Evolutionary conservation across 306 rosid genomes (phyloP), one percentile per base, ranked within the genome.

Genomic region (Canavalia gladiata): DNA sequence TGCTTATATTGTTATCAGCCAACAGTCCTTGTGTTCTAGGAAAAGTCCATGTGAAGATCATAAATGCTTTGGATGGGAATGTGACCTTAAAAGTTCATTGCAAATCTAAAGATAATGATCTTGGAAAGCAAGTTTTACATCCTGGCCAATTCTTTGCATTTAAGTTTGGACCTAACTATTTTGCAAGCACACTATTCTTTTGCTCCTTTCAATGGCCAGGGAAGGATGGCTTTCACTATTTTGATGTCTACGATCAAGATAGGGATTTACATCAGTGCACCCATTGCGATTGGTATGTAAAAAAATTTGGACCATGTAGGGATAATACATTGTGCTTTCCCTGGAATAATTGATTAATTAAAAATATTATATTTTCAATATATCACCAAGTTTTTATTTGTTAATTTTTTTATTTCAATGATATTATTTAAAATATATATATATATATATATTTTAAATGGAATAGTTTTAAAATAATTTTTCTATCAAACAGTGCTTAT

Each of bases 21-120:
- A 18, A 46, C 28, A 47, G 11, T n/a, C 13, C 35, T 35, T 4
- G 13, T 51, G 25, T 18, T 18, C 25, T 18, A 18, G 76, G 63
- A 2, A 37, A 37, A 13, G 33, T 8, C 0, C 13, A 35, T 51
- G 76, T 57, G 2, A 13, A 0, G 5, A 1, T 75, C 10, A 7
- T 6, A 29, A 75, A 41, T 11, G 4, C 9, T 0, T 59, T 75
- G 46, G 57, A 30, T 11, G 45, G 55, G 0, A 46, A 31, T 31
- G 2, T 7, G 1, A 56, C 43, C 18, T 5, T 75, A 28, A 75
- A 46, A 1, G 7, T 75, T 45, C 79, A 59, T 3, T 75, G 80
- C 45, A 75, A 75, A 59, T 75, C 80, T 4, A 0, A 0, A 43
- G 58, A 59, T 5, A 6, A 59, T 60, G 80, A 75, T 75, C 34